These are phyloP conservation scores for Backusella luteola DNA, from an alignment of 192 early-diverging fungal genomes.

Conservation along the genomic window DNA sequence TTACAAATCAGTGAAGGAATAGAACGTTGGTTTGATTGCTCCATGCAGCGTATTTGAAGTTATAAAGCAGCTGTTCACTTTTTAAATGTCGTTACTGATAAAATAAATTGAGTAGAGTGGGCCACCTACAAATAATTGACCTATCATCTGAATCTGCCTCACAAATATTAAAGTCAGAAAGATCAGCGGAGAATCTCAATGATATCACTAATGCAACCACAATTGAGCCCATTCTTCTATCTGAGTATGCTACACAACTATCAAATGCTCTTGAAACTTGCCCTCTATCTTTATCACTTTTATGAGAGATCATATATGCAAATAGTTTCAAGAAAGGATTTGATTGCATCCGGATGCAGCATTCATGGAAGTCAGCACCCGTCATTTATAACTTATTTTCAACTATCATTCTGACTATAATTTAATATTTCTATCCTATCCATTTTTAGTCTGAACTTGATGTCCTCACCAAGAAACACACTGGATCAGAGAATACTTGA, in stretches of 20 bases:
- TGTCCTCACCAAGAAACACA: not conserved
- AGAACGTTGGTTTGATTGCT: too few relatives aligned
- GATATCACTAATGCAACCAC: not conserved
- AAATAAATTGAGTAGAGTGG: not conserved
- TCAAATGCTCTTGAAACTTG: not conserved
- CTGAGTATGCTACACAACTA: not conserved
- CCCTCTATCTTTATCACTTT: not conserved
- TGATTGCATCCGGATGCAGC: not conserved
- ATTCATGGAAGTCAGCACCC: constrained; percentile 25
- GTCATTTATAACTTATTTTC: constrained; percentile 47
- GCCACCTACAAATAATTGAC: not conserved
- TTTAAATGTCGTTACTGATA: not conserved
- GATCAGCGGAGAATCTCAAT: not conserved
- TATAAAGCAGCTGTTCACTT: not conserved
- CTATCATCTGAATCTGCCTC: not conserved
- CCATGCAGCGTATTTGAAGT: not conserved
- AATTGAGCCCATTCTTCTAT: not conserved
- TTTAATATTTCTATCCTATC: constrained; percentile 9
- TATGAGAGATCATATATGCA: not conserved
- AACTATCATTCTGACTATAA: constrained; percentile 52
- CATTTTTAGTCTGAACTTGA: not conserved
- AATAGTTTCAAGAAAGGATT: not conserved
- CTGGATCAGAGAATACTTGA: not conserved
- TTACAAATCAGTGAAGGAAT: too few relatives aligned
- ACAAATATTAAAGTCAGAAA: not conserved